Percentiles rank a stretch among this genome's conserved stretches.
phyloP scores from a whole-genome alignment of 2,329 filamentous ascomycete species.

The Teratosphaeria nubilosa region DNA sequence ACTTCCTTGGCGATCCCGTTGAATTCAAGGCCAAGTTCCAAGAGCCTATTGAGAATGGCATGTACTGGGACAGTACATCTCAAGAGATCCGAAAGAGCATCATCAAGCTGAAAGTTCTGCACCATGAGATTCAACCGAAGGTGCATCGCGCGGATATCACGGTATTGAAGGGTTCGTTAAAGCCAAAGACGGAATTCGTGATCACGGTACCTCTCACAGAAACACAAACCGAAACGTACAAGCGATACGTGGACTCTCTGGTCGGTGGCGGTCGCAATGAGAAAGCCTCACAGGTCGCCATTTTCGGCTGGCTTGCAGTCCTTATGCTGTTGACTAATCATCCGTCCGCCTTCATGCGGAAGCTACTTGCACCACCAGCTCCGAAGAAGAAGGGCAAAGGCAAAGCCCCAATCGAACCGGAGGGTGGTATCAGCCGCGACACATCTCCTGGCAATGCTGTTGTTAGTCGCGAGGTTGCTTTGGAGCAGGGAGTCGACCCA shows the following conservation, averaged over 20 bases:
- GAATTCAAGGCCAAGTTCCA: slow-evolving; percentile 66
- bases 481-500: slow-evolving; percentile 1
- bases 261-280: slow-evolving; percentile 22
- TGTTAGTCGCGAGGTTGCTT: not conserved
- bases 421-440: not conserved
- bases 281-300: slow-evolving; percentile 30
- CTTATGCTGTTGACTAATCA: slow-evolving; percentile 50
- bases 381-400: slow-evolving; percentile 5
- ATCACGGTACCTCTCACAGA: slow-evolving; percentile 61
- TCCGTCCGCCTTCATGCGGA: slow-evolving; percentile 42
- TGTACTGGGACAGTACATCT: slow-evolving; percentile 53
- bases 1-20: slow-evolving; percentile 57
- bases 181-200: slow-evolving; percentile 71
- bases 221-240: slow-evolving; percentile 56
- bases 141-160: slow-evolving; percentile 65
- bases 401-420: not conserved
- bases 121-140: slow-evolving; percentile 63
- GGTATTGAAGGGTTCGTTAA: slow-evolving; percentile 56
- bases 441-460: slow-evolving; percentile 5
- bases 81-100: slow-evolving; percentile 49
- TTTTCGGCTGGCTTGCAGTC: slow-evolving; percentile 47
- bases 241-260: slow-evolving; percentile 38
- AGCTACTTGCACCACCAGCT: slow-evolving; percentile 33
- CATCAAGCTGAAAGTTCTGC: slow-evolving; percentile 60
- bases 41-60: slow-evolving; percentile 61